Evolutionary conservation across 2,329 filamentous ascomycete species (phyloP), one percentile per base, ranked within the genome.

Genomic region (Phoma sp.): DNA sequence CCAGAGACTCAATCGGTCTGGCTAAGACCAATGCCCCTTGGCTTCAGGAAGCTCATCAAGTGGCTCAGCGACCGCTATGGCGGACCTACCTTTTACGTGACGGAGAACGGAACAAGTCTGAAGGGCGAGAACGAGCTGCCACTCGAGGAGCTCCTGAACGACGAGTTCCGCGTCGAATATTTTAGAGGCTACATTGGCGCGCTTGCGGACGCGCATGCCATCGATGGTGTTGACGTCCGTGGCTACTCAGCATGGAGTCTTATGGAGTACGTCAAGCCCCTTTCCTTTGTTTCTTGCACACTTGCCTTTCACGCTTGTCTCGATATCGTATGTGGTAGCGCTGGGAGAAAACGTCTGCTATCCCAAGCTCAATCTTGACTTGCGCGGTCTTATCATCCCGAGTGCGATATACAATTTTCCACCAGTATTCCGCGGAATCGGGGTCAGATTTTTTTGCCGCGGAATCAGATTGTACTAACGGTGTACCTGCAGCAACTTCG

Each of bases 171-270:
- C 22, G 86, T 86, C 48, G 79, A 88, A 69, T 96, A 96, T 77
- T 96, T 91, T 77, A 77, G 86, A 54, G 85, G 83, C 51, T 96
- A 96, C 70, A 84, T 95, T 62, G 81, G 79, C 43, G 91, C 90
- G 53, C 83, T 96, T 83, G 89, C 88, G 24, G 83, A 88, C 66
- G 90, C 91, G 2, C 83, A 84, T 33, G 79, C 81, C 47, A 77
- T 87, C 65, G 89, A 95, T 67, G 87, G 88, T n/a, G 89, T 92
- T 43, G 83, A 93, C 66, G 88, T 93, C 49, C 82, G 83, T 63
- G 90, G 87, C 4, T 96, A 95, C 76, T 85, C 93, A 79, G 91
- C 89, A 13, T 96, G 91, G 91, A 91, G 88, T 72, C 82, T 96
- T 60, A 85, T 96, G 83, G 91, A 96, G 82, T 86, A 78, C 74